Evolutionary conservation across 306 rosid genomes (phyloP), one percentile per base, ranked within the genome.

Genomic region (Fagus crenata): DNA sequence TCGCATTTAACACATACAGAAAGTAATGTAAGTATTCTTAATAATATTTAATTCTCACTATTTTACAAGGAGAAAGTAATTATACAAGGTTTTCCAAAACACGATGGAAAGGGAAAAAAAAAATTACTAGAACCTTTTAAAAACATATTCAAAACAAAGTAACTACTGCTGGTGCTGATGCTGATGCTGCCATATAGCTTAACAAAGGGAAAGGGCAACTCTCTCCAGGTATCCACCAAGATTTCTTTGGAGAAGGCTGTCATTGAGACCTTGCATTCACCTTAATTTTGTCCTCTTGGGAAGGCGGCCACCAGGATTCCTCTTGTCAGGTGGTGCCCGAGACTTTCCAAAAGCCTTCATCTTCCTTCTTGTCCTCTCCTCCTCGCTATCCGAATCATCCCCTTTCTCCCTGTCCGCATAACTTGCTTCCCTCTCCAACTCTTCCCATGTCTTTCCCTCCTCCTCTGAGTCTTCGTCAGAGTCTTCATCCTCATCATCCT

Each of bases 361-460:
- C 87, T 94, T 94, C 86, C 97, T 92, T 83, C 96, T 88, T 84
- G 87, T 88, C 75, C 97, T 81, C 36, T 94, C 98, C 78, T 92
- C 98, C 81, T 94, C 97, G 2, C 98, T 94, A 86, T 94, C 98
- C 0, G 92, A 94, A 37, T 94, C 97, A 2, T 83, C 82, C 28
- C 97, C 98, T 63, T 94, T 87, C 87, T 94, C 98, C 84, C 83
- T 90, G 70, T 94, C 98, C 31, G 97, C 98, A 80, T 92, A 88
- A 89, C 87, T 94, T 46, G 98, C 98, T 85, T 94, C 98, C 83
- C 93, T 92, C 89, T 94, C 98, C 84, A 94, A 84, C 82, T 94
- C 98, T 53, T 94, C 98, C 98, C 98, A 94, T 5, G 98, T 89
- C 88, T 90, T 84, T 31, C 92, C 92, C 76, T 88, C 91, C 63